Conservation (phyloP, 2,329 filamentous ascomycete genomes). For the Botryosphaeria dothidea region DNA sequence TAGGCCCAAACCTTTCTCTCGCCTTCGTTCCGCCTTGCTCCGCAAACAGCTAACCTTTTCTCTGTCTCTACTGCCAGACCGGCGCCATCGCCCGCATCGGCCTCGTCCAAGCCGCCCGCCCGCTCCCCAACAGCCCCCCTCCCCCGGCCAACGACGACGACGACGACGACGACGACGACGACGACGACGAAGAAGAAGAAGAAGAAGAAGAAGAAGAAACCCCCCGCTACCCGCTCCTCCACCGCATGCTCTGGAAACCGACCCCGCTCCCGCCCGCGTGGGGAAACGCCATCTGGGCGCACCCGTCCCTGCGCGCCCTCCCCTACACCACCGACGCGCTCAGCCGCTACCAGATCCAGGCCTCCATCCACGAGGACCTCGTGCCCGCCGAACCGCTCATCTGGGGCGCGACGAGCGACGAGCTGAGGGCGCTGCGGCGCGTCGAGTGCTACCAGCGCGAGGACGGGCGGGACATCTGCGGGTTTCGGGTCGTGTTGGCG, state of each 20-base stretch:
- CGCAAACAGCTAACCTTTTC: background rate
- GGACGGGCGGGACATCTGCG: no score
- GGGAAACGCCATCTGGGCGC: background rate
- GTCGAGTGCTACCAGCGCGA: background rate
- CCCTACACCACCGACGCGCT: no score
- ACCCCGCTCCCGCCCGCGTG: background rate
- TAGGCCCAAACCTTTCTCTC: conserved; percentile 2
- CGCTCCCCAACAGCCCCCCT: background rate
- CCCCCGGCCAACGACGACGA: background rate
- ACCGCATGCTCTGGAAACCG: background rate
- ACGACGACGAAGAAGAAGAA: no score
- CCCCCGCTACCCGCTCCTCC: background rate
- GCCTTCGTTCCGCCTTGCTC: background rate
- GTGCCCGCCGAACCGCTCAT: conserved; percentile 19
- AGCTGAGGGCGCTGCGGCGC: background rate
- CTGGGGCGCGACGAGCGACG: conserved; percentile 15
- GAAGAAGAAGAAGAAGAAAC: no score
- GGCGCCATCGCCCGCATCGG: background rate
- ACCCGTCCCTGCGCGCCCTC: background rate
- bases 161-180: no score
- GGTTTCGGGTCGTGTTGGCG: no score
- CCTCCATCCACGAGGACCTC: conserved; percentile 3
- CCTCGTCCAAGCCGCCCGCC: background rate
- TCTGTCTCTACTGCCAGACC: background rate
- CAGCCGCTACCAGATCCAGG: background rate